These are phyloP conservation scores for Chlamydomonas incerta DNA, from an alignment of 139 green algal species.

Conservation along the genomic window DNA sequence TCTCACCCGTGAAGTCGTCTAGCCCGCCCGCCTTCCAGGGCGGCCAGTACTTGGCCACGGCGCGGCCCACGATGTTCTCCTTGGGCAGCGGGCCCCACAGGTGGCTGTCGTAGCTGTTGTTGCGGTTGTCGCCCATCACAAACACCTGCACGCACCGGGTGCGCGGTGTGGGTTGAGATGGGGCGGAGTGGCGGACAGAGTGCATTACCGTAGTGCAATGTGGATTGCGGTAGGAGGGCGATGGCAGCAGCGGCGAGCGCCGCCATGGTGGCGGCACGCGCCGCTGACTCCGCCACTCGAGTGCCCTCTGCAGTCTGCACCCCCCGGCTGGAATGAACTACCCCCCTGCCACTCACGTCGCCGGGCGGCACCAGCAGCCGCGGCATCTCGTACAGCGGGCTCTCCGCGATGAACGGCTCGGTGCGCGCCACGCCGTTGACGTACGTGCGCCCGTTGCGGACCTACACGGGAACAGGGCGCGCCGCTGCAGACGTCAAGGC, in stretches of 20 bases:
- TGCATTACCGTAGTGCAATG: too few relatives aligned
- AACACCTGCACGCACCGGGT: too few relatives aligned
- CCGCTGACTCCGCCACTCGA: too few relatives aligned
- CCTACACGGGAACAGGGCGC: too few relatives aligned
- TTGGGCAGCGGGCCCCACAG: slow-evolving; percentile 94
- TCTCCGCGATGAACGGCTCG: slow-evolving; percentile 92
- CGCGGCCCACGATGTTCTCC: slow-evolving; percentile 90
- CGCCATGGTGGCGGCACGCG: too few relatives aligned
- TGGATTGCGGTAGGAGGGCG: too few relatives aligned
- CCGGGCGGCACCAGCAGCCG: slow-evolving; percentile 77
- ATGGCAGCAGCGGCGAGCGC: too few relatives aligned
- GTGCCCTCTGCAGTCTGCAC: too few relatives aligned
- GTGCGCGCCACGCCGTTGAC: slow-evolving; percentile 85
- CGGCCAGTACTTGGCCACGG: slow-evolving; percentile 95
- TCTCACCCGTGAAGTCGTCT: slow-evolving; percentile 58
- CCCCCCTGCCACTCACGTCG: slow-evolving; percentile 78
- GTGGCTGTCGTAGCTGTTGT: slow-evolving; percentile 99
- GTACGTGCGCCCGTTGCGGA: slow-evolving; percentile 83
- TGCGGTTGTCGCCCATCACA: slow-evolving; percentile 99
- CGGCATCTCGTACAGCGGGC: slow-evolving; percentile 79
- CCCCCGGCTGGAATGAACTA: too few relatives aligned
- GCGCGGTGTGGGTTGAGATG: too few relatives aligned
- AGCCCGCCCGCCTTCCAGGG: slow-evolving; percentile 76
- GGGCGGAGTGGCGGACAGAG: too few relatives aligned
- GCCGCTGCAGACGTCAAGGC: too few relatives aligned